Conservation (phyloP, 2,329 filamentous ascomycete species). For the Aspergillus sp. region DNA sequence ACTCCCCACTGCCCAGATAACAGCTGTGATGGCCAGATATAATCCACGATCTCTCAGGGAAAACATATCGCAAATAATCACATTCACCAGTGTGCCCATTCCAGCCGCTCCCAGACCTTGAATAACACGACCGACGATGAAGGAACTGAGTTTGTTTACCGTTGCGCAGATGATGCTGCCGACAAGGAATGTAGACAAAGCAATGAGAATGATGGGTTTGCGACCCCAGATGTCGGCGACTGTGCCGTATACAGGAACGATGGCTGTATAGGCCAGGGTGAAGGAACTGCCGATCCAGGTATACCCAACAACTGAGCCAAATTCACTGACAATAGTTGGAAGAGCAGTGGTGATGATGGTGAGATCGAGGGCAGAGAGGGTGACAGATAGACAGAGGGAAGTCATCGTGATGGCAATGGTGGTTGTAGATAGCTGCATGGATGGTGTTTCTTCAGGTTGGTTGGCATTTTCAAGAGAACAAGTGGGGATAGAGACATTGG, state of each 20-base stretch:
- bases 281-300: conserved; percentile 53
- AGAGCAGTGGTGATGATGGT: conserved; percentile 56
- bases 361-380: conserved; percentile 14
- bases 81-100: conserved; percentile 43
- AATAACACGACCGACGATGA: conserved; percentile 47
- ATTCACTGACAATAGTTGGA: conserved; percentile 50
- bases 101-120: conserved; percentile 49
- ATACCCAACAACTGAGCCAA: conserved; percentile 46
- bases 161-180: conserved; percentile 48
- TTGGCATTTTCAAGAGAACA: too few species aligned
- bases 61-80: conserved; percentile 50
- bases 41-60: conserved; percentile 39
- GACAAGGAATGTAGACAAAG: conserved; percentile 48
- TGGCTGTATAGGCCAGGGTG: conserved; percentile 44
- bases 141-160: conserved; percentile 38
- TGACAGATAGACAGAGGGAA: too few species aligned
- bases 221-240: conserved; percentile 56
- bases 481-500: too few species aligned
- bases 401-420: too few species aligned
- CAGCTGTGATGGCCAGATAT: conserved; percentile 39
- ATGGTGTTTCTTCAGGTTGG: too few species aligned
- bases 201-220: conserved; percentile 48
- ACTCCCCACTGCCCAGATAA: conserved; percentile 49
- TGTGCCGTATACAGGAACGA: conserved; percentile 14
- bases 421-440: too few species aligned